phyloP scores from a whole-genome alignment of 805 yeast genomes.

The Kazachstania viticola region DNA sequence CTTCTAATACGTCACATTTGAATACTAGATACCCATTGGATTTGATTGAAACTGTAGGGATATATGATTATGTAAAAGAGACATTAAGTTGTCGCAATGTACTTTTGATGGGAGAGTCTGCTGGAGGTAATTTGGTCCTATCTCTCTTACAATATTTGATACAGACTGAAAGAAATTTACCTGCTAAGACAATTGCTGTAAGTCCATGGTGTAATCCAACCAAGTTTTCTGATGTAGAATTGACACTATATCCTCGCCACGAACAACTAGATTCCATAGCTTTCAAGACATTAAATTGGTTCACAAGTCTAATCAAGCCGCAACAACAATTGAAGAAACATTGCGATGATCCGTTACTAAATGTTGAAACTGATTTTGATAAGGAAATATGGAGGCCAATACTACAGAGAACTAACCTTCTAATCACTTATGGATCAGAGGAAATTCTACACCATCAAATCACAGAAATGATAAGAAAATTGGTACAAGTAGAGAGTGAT shows the following conservation, averaged over 20 bases:
- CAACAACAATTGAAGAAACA: neutral
- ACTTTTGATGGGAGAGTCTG: conserved; percentile 18
- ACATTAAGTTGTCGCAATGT: conserved; percentile 7
- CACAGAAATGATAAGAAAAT: conserved; percentile 4
- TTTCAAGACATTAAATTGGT: conserved; percentile 5
- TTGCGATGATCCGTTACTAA: conserved; percentile 6
- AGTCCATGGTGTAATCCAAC: conserved; percentile 23
- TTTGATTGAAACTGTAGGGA: conserved; percentile 6
- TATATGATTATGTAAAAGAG: conserved; percentile 6
- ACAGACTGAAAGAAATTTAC: conserved; percentile 3
- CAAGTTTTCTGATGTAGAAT: conserved; percentile 1
- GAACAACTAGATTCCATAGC: conserved; percentile 9
- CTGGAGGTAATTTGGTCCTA: conserved; percentile 17
- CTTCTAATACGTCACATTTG: conserved; percentile 2
- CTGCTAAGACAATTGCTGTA: conserved; percentile 12
- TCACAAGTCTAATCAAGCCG: neutral
- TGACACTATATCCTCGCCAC: neutral
- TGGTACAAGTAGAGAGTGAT: neutral
- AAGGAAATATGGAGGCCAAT: conserved; percentile 9
- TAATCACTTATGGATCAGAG: conserved; percentile 14
- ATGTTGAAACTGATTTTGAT: conserved; percentile 14
- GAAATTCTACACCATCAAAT: conserved; percentile 16
- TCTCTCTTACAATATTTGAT: conserved; percentile 8
- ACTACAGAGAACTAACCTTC: conserved; percentile 4
- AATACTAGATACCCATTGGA: conserved; percentile 7